Percentiles rank a stretch among this genome's conserved stretches.
Conservation (phyloP, 768 basidiomycete genomes). For the Kockovaella imperatae region DNA sequence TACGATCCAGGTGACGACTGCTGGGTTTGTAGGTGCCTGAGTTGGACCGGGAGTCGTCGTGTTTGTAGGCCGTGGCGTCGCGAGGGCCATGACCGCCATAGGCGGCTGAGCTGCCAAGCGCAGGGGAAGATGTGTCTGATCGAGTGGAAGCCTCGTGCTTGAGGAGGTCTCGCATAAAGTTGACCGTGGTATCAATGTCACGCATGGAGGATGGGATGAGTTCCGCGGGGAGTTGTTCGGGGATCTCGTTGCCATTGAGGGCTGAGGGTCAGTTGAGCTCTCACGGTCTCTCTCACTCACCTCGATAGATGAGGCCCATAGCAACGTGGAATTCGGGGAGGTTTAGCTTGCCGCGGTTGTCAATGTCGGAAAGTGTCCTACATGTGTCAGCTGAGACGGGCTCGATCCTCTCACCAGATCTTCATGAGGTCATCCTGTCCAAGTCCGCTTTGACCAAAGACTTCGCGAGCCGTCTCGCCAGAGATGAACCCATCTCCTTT, state of each 20-base stretch:
- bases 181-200: conserved; percentile 80
- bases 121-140: conserved; percentile 45
- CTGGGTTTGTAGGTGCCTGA: conserved; percentile 69
- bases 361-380: conserved; percentile 85
- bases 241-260: conserved; percentile 84
- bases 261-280: conserved; percentile 49
- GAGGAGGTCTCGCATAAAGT: conserved; percentile 78
- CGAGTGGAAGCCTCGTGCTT: conserved; percentile 67
- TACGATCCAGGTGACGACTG: conserved; percentile 76
- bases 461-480: conserved; percentile 75
- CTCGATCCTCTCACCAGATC: conserved; percentile 63
- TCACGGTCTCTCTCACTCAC: conserved; percentile 51
- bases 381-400: conserved; percentile 1
- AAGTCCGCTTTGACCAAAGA: conserved; percentile 88
- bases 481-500: conserved; percentile 68
- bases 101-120: conserved; percentile 16
- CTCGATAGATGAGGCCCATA: conserved; percentile 94
- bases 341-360: conserved; percentile 91
- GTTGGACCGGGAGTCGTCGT: conserved; percentile 54
- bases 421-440: conserved; percentile 81
- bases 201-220: conserved; percentile 84
- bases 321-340: conserved; percentile 95
- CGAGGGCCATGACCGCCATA: conserved; percentile 40
- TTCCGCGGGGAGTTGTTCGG: conserved; percentile 76
- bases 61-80: conserved; percentile 89